phyloP scores from a whole-genome alignment of 116 monocot species.

The Thalassia testudinum region DNA sequence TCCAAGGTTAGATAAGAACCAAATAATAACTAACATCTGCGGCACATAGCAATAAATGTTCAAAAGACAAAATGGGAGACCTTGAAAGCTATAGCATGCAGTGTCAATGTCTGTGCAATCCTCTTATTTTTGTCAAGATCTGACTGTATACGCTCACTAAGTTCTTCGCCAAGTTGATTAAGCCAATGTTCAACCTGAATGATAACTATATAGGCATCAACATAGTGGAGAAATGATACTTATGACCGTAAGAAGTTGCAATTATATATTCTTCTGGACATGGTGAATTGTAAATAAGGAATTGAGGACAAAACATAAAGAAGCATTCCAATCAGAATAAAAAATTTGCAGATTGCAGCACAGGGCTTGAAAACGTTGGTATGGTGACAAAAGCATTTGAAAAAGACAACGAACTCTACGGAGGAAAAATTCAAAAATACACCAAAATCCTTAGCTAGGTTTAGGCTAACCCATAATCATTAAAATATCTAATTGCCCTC shows the following conservation, averaged over 20 bases:
- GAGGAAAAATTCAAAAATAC: too few species aligned
- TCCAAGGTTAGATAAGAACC: not conserved
- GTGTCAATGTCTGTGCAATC: conserved; percentile 68
- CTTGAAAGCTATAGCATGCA: conserved; percentile 74
- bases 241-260: too few species aligned
- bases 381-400: too few species aligned
- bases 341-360: too few species aligned
- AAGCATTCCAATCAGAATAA: not conserved
- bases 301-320: not conserved
- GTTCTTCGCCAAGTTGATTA: conserved; percentile 78
- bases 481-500: too few species aligned
- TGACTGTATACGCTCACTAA: conserved; percentile 76
- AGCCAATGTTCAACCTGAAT: conserved; percentile 81
- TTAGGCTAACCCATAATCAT: too few species aligned
- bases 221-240: too few species aligned
- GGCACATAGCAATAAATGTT: not conserved
- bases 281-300: too few species aligned
- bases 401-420: too few species aligned
- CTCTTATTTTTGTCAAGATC: conserved; percentile 82
- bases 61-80: conserved; percentile 12
- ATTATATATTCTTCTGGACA: too few species aligned
- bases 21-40: not conserved
- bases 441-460: too few species aligned
- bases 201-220: not conserved
- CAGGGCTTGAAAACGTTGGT: too few species aligned